phyloP scores from a whole-genome alignment of 495 filamentous ascomycete genomes.

The Sabuloglossum arenarium region DNA sequence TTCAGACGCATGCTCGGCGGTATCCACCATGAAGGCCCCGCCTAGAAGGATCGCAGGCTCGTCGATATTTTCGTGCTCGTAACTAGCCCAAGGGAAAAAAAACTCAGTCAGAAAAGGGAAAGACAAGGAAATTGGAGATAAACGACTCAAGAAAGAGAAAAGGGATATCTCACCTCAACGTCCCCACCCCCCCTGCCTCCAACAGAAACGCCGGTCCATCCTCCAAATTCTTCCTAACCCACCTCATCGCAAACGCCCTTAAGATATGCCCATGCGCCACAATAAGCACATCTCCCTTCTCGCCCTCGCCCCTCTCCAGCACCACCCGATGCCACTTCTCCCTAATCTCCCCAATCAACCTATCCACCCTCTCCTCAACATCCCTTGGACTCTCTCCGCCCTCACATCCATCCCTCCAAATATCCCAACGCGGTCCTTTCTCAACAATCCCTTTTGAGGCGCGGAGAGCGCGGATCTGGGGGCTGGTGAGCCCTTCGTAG shows the following conservation, averaged over 20 bases:
- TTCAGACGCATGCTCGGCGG: slow-evolving; percentile 12
- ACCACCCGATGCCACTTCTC: slow-evolving; percentile 27
- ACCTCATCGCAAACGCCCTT: slow-evolving; percentile 77
- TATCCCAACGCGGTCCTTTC: slow-evolving; percentile 36
- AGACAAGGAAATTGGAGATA: not conserved
- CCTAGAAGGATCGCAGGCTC: slow-evolving; percentile 53
- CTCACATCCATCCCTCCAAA: slow-evolving; percentile 67
- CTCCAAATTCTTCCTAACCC: slow-evolving; percentile 29
- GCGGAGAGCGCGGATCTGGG: slow-evolving; percentile 39
- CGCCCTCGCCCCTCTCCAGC: slow-evolving; percentile 20
- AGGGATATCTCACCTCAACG: slow-evolving; percentile 31
- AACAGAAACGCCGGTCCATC: slow-evolving; percentile 20
- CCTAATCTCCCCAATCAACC: slow-evolving; percentile 53
- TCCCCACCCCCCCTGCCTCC: slow-evolving; percentile 30
- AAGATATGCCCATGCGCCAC: slow-evolving; percentile 78
- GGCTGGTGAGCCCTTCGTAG: slow-evolving; percentile 75
- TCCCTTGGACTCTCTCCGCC: slow-evolving; percentile 47
- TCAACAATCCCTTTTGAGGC: not conserved
- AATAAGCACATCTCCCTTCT: slow-evolving; percentile 37
- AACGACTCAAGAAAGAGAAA: not conserved
- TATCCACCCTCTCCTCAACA: slow-evolving; percentile 46
- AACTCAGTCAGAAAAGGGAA: too few species aligned
- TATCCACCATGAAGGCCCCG: slow-evolving; percentile 40
- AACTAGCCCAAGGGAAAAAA: slow-evolving; percentile 19
- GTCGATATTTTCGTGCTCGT: slow-evolving; percentile 42